A percentile compares a stretch with the other conserved stretches of the same genome.
Evolutionary conservation across 2,329 filamentous ascomycete genomes (phyloP).

Genomic region (Sporothrix humicola): DNA sequence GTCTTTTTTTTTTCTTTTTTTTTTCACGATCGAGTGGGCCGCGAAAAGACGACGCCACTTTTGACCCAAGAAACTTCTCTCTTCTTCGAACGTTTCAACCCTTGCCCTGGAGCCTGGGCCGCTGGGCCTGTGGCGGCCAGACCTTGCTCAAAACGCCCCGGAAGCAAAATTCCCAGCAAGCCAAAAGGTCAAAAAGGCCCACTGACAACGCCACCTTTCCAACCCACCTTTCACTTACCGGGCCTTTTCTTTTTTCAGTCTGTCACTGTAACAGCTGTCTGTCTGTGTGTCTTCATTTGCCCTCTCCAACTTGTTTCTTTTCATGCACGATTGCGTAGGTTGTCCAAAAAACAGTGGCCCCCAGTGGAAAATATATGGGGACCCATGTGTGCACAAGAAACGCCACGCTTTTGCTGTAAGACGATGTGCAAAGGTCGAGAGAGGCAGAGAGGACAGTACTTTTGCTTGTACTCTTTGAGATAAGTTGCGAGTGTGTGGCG

Average conservation of each 20-base stretch:
- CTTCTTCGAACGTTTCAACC: background rate
- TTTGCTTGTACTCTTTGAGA: background rate
- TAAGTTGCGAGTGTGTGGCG: too few relatives aligned
- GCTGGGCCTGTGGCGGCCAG: conserved; percentile 6
- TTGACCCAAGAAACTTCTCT: background rate
- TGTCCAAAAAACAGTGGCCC: background rate
- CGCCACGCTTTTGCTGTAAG: background rate
- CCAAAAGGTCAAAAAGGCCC: background rate
- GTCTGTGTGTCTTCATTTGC: background rate
- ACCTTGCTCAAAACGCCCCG: background rate
- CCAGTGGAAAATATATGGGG: background rate
- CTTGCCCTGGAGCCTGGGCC: background rate
- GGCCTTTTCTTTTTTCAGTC: background rate
- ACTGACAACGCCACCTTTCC: conserved; percentile 14
- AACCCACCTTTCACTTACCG: background rate
- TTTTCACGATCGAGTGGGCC: too few relatives aligned
- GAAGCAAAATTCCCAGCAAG: background rate
- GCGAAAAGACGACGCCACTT: background rate
- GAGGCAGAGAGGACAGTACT: background rate
- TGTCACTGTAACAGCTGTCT: background rate
- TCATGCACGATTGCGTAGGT: conserved; percentile 9
- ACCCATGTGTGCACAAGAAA: background rate
- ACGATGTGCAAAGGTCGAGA: background rate
- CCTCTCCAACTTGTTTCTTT: background rate
- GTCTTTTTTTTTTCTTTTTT: too few relatives aligned